Evolutionary conservation across 2,329 filamentous ascomycete species (phyloP).

Genomic region (Alternaria rosae): DNA sequence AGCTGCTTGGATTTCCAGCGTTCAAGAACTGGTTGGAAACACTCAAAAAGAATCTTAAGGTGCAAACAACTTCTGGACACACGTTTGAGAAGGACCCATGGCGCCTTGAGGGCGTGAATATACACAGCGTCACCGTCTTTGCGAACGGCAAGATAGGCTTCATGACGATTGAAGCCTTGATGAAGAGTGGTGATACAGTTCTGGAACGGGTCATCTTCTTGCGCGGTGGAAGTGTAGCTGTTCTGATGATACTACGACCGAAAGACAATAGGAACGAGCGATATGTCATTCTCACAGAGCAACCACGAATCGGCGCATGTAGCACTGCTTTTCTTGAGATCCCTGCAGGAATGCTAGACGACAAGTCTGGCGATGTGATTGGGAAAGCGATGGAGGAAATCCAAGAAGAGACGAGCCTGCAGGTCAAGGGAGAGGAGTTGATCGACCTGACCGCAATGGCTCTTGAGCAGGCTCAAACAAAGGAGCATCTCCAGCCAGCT

Average conservation of each 20-base stretch:
- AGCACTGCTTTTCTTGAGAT: constrained; percentile 64
- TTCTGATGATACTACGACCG: constrained; percentile 55
- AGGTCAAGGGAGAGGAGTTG: constrained; percentile 58
- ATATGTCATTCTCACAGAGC: constrained; percentile 62
- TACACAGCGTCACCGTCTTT: constrained; percentile 32
- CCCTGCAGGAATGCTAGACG: constrained; percentile 68
- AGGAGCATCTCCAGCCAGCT: background rate
- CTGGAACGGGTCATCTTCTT: constrained; percentile 61
- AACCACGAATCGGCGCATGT: constrained; percentile 64
- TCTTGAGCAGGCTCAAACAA: constrained; percentile 27
- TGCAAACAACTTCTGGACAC: background rate
- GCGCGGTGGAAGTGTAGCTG: constrained; percentile 65
- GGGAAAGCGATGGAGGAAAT: constrained; percentile 66
- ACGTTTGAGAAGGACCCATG: background rate
- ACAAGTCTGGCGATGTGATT: constrained; percentile 56
- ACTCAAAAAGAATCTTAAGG: background rate
- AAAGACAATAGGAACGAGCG: constrained; percentile 43
- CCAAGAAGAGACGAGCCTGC: constrained; percentile 64
- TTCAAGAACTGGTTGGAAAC: background rate
- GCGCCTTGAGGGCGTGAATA: background rate
- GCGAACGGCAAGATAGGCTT: constrained; percentile 43
- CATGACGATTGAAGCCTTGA: background rate
- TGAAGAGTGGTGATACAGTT: constrained; percentile 37
- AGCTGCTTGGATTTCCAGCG: background rate
- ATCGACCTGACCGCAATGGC: constrained; percentile 63